Conservation (phyloP, 2,329 filamentous ascomycete genomes). For the Penicillium sp. region DNA sequence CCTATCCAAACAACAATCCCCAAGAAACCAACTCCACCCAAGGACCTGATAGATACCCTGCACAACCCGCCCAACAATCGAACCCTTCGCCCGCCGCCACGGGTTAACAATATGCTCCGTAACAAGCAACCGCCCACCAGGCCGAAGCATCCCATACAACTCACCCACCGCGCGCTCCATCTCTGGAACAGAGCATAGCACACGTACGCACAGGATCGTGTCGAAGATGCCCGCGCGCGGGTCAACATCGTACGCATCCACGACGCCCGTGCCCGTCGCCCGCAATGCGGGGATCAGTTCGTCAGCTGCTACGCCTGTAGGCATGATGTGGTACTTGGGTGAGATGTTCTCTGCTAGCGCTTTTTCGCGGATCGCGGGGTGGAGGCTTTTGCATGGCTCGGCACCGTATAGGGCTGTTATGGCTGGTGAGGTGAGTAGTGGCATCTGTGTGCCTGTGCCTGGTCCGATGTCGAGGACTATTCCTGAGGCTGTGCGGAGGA, state of each 20-base stretch:
- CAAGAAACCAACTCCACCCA: conserved; percentile 54
- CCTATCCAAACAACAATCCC: conserved; percentile 51
- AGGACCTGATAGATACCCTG: conserved; percentile 48
- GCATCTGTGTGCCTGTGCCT: conserved; percentile 52
- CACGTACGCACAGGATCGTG: conserved; percentile 54
- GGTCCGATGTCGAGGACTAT: conserved; percentile 52
- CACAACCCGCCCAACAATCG: conserved; percentile 43
- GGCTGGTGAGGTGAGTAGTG: conserved; percentile 43
- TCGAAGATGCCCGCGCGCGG: conserved; percentile 49
- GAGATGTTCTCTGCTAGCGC: conserved; percentile 43
- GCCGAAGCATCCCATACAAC: conserved; percentile 52
- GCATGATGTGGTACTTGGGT: conserved; percentile 51
- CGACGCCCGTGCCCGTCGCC: conserved; percentile 29
- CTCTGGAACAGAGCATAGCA: conserved; percentile 55
- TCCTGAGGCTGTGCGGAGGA: conserved; percentile 43
- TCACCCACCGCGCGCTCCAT: conserved; percentile 46
- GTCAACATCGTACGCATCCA: conserved; percentile 17
- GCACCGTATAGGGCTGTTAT: conserved; percentile 54
- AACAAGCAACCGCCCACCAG: conserved; percentile 55
- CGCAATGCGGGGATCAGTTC: conserved; percentile 42
- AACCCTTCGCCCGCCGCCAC: conserved; percentile 48
- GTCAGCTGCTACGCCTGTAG: conserved; percentile 48
- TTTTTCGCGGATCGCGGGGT: conserved; percentile 44
- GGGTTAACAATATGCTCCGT: conserved; percentile 57
- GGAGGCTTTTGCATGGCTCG: conserved; percentile 52